Evolutionary conservation across 78 protist genomes (phyloP), one percentile per base, ranked within the genome.

Genomic region (Isochrysis galbana): DNA sequence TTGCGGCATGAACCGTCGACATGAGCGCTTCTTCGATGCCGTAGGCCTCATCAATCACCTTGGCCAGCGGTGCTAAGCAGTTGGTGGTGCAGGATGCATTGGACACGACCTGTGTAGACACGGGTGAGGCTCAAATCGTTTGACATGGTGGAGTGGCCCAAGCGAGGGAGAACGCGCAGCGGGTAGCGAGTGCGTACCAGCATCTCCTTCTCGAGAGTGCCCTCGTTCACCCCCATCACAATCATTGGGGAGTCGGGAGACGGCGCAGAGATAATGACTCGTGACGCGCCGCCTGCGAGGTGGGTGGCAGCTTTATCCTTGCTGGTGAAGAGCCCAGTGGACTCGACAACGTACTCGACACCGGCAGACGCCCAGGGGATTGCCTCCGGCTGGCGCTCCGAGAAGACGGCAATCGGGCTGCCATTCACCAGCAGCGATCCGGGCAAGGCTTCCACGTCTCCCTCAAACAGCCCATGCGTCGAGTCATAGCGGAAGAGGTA

Each of bases 41-140:
- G 93, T 91, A 99, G 93, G 95, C n/a, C 44, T 72, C 82, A 54
- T 54, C 32, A 10, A 54, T 19, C 32, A 54, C 67, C 95, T 97
- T 96, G 92, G 96, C 98, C 38, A 99, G 92, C 89, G 99, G 99
- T 0, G 99, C 99, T 36, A 98, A 96, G 97, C 99, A 99, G 98
- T 99, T 99, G 97, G 99, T 99, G 86, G 99, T 99, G 96, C 99
- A 99, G 36, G 99, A 98, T 39, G 99, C 99, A 94, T 97, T 97
- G 48, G 98, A 97, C 82, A 98, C n/a, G n/a, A n/a, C n/a, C n/a
- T n/a, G n/a, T n/a, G n/a, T n/a, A n/a, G n/a, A n/a, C n/a, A n/a
- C n/a, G n/a, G n/a, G n/a, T 87, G 72, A 98, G 89, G 69, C 90
- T n/a, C n/a, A n/a, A n/a, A n/a, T n/a, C n/a, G n/a, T n/a, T n/a